Conservation (phyloP, 1,139 yeast genomes). For the Taphrina confusa region DNA sequence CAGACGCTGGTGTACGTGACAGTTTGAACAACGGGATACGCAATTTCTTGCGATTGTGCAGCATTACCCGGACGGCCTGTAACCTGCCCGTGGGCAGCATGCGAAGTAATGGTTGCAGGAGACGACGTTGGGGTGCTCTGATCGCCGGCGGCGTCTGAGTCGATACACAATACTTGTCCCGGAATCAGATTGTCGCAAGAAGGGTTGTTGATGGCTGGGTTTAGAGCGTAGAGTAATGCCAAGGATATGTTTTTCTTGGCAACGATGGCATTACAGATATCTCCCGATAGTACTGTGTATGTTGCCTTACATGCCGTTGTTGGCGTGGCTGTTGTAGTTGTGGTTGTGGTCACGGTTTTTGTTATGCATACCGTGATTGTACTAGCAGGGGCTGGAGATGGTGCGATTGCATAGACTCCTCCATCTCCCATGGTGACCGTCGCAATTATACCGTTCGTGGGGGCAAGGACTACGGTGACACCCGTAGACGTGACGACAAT, state of each 20-base stretch:
- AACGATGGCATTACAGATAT: slow-evolving; percentile 14
- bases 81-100: neutral
- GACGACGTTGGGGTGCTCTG: neutral
- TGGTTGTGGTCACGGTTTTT: slow-evolving; percentile 9
- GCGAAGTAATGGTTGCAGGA: neutral
- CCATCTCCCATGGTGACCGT: slow-evolving; percentile 16
- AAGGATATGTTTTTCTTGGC: neutral
- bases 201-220: slow-evolving; percentile 23
- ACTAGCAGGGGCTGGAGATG: slow-evolving; percentile 20
- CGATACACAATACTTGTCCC: slow-evolving; percentile 18
- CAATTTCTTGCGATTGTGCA: neutral
- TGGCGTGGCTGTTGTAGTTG: neutral
- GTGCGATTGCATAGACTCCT: neutral
- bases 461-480: slow-evolving; percentile 11
- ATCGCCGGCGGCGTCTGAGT: neutral
- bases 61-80: neutral
- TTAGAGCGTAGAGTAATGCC: slow-evolving; percentile 13
- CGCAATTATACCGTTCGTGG: slow-evolving; percentile 10
- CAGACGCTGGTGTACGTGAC: slow-evolving; percentile 2
- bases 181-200: slow-evolving; percentile 16
- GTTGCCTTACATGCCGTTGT: neutral
- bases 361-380: slow-evolving; percentile 23
- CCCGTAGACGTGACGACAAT: slow-evolving; percentile 3
- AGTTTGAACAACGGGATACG: neutral
- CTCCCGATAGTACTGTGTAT: slow-evolving; percentile 8